A percentile compares a stretch with the other conserved stretches of the same genome.
These are phyloP conservation scores for Dactylella cylindrospora DNA, from an alignment of 2,329 filamentous ascomycete genomes.

Conservation along the genomic window DNA sequence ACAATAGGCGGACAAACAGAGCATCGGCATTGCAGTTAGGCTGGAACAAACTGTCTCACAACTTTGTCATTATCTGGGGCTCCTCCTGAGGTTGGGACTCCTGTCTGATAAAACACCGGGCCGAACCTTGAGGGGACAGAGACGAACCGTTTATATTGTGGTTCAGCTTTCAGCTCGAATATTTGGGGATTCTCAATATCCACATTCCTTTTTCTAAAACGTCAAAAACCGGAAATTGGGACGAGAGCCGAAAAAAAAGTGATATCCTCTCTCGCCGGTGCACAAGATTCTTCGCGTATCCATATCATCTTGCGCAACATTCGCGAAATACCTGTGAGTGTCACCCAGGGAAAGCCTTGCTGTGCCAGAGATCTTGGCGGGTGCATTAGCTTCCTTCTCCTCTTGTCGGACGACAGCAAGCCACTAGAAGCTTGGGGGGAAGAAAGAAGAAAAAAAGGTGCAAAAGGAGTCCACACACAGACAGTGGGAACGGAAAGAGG, in stretches of 20 bases:
- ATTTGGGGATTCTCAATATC: too few species aligned
- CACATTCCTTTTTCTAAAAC: too few species aligned
- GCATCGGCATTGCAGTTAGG: too few species aligned
- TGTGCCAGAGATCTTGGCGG: conserved; percentile 35
- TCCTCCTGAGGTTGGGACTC: conserved; percentile 13
- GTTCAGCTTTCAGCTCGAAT: too few species aligned
- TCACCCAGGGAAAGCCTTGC: conserved; percentile 38
- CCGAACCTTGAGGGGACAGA: conserved; percentile 36
- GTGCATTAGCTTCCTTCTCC: conserved; percentile 25
- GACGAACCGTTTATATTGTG: too few species aligned
- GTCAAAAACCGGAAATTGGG: too few species aligned
- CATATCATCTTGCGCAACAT: conserved; percentile 38
- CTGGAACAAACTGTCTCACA: conserved; percentile 29
- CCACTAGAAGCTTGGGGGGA: conserved; percentile 9
- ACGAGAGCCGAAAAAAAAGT: too few species aligned
- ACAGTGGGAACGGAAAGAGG: conserved; percentile 18
- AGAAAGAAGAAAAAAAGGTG: conserved; percentile 16
- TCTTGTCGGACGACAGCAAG: conserved; percentile 41
- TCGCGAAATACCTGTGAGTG: conserved; percentile 42
- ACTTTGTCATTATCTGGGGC: conserved; percentile 5
- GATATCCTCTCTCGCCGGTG: too few species aligned
- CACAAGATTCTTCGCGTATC: conserved; percentile 38
- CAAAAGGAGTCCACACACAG: conserved; percentile 23
- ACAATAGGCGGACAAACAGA: too few species aligned
- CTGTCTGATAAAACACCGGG: conserved; percentile 35